Base-by-base conservation (phyloP, 2,329 filamentous ascomycete genomes). In the Neocucurbitaria cava region DNA sequence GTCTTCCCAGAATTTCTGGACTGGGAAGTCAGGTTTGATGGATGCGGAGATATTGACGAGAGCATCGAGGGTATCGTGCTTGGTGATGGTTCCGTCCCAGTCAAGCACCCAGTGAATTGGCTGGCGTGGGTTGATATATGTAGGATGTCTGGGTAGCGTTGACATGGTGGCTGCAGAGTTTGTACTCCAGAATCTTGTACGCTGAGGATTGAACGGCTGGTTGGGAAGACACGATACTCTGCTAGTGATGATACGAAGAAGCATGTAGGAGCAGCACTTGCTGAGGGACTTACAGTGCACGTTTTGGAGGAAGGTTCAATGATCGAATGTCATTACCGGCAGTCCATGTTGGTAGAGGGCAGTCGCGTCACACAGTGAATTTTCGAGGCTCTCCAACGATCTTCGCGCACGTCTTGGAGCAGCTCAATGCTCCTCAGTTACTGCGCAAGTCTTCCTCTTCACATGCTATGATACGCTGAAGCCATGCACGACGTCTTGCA, bases 31-130 rank as follows among this genome's bases (percentile, higher is more conserved):
- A 13, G 68, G 64, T 20, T 68, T 73, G 23, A 49, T 41, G 24
- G 70, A 59, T n/a, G 65, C 62, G 1, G 75, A 71, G 13, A 81
- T 74, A 28, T 66, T 64, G 36, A 75, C 77, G 9, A 82, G 71
- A 13, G 77, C 50, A n/a, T 74, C 62, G 45, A 82, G 73, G 0
- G 80, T 81, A 58, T 82, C 80, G 20, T 70, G 70, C 36, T 64
- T 60, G 11, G 79, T 81, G 24, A 81, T 62, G 0, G 80, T 82
- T 49, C 79, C 78, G 58, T 82, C 80, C 72, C 76, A 82, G 64
- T 82, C 80, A 13, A 82, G 65, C 7, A 81, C 58, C 61, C 77
- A 71, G 40, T 76, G 71, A 13, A 77, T 62, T 17, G 65, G 61
- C 17, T 47, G 35, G 31, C 3, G 35, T 18, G 26, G 54, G 10